Evolutionary conservation across 129 eudicot species (phyloP), one percentile per base, ranked within the genome.

Genomic region (Sambucus nigra): DNA sequence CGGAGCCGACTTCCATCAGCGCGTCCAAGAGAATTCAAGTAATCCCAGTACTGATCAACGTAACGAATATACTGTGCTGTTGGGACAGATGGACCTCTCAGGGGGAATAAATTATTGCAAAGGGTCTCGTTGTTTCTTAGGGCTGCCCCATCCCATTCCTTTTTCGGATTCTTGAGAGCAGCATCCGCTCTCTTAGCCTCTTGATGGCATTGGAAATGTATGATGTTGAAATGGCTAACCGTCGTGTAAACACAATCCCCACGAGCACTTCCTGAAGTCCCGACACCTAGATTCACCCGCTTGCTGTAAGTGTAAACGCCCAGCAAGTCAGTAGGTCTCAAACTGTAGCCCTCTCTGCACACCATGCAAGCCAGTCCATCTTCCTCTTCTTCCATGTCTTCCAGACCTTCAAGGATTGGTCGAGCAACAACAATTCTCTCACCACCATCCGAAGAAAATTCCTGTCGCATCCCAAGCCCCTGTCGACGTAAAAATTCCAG

Each of bases 131-230:
- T 91, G 67, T 91, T 91, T 60, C 99, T 72, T 21, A 91, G 95
- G 48, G 94, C 87, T 4, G 99, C 99, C 9, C 99, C 99, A 41
- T 91, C 99, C 99, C 99, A 91, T 62, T 91, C 99, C 70, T 91
- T 91, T 57, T 91, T 91, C 1, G 99, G 99, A 55, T 19, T 77
- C 49, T 69, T 91, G 3, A 91, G 74, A 23, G 89, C 94, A 38
- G 99, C 99, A 62, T 91, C 99, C 11, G 99, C 94, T 65, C 99
- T 72, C 71, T 91, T 91, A 32, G 99, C 99, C 73, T 91, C 99
- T 55, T 91, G 99, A 76, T 91, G 99, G 58, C 99, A 91, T 70
- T 86, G 94, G 74, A 76, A 91, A 57, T 91, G 99, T 47, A 91
- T 91, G 73, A 91, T 82, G 63, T 91, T 91, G 70, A 91, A 91